A percentile compares a stretch with the other conserved stretches of the same genome.
Evolutionary conservation across 495 filamentous ascomycete genomes (phyloP).

Genomic region (Penicillium fimorum): DNA sequence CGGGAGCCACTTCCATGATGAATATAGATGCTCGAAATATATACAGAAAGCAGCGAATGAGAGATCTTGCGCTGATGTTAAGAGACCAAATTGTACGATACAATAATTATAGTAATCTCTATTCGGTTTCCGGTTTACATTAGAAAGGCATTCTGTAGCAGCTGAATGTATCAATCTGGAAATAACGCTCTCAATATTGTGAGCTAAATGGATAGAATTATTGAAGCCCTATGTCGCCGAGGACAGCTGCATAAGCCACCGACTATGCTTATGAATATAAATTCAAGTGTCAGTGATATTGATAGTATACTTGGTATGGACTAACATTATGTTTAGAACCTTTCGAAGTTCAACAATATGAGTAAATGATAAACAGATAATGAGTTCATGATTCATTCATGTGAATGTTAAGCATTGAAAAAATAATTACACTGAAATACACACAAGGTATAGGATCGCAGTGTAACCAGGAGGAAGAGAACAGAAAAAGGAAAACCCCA

Average conservation of each 20-base stretch:
- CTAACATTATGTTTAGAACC: not conserved
- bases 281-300: not conserved
- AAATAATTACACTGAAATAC: not conserved
- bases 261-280: not conserved
- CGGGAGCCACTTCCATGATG: too few species aligned
- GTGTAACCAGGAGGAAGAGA: constrained; percentile 8
- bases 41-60: too few species aligned
- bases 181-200: not conserved
- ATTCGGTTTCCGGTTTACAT: too few species aligned
- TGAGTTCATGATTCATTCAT: not conserved
- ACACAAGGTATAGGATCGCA: constrained; percentile 6
- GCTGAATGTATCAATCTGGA: too few species aligned
- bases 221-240: not conserved
- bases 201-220: not conserved
- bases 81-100: too few species aligned
- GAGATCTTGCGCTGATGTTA: too few species aligned
- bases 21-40: too few species aligned
- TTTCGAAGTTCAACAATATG: not conserved
- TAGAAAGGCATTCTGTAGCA: too few species aligned
- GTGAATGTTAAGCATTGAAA: not conserved
- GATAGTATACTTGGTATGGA: not conserved
- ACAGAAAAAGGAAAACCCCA: constrained; percentile 32
- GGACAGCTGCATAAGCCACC: not conserved
- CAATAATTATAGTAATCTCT: too few species aligned
- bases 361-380: not conserved